Evolutionary conservation across 164 flowering plant species (phyloP).

Genomic region (Aristolochia contorta): DNA sequence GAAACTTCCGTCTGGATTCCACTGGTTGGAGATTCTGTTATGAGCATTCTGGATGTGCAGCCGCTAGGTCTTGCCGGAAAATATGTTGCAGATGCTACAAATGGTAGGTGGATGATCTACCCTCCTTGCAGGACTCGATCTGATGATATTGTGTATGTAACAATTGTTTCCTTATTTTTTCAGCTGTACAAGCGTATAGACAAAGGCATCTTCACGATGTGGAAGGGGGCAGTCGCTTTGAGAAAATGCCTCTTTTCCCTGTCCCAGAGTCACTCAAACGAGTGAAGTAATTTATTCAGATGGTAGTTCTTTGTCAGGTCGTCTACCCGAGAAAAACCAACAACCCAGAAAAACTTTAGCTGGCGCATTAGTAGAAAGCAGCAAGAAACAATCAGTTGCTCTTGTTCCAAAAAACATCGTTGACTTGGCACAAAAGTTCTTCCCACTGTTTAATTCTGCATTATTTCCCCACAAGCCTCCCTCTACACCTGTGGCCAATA

Average conservation of each 20-base stretch:
- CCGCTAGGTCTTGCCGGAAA: slow-evolving; percentile 58
- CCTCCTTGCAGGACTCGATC: not conserved
- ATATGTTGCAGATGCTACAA: slow-evolving; percentile 57
- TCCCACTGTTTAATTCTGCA: slow-evolving; percentile 73
- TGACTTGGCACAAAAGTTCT: slow-evolving; percentile 55
- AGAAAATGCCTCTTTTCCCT: slow-evolving; percentile 63
- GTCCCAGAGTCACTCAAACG: slow-evolving; percentile 20
- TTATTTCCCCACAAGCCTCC: slow-evolving; percentile 96
- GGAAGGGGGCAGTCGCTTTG: slow-evolving; percentile 20
- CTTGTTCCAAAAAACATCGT: slow-evolving; percentile 65
- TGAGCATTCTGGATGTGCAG: slow-evolving; percentile 73
- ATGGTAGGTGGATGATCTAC: slow-evolving; percentile 34
- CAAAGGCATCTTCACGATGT: slow-evolving; percentile 30
- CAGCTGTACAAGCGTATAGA: slow-evolving; percentile 53
- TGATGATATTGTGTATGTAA: not conserved
- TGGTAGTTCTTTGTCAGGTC: slow-evolving; percentile 12
- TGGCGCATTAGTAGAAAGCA: slow-evolving; percentile 70
- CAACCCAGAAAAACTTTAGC: slow-evolving; percentile 72
- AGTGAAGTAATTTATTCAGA: slow-evolving; percentile 16
- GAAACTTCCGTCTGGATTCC: slow-evolving; percentile 14
- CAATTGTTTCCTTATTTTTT: slow-evolving; percentile 3
- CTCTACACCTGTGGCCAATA: slow-evolving; percentile 47
- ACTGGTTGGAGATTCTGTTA: slow-evolving; percentile 32
- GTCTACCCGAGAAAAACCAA: slow-evolving; percentile 6
- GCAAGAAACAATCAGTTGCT: slow-evolving; percentile 81